Percentiles rank a stretch among this genome's conserved stretches.
Conservation (phyloP, 2,329 filamentous ascomycete species). For the Bipolaris cookei region DNA sequence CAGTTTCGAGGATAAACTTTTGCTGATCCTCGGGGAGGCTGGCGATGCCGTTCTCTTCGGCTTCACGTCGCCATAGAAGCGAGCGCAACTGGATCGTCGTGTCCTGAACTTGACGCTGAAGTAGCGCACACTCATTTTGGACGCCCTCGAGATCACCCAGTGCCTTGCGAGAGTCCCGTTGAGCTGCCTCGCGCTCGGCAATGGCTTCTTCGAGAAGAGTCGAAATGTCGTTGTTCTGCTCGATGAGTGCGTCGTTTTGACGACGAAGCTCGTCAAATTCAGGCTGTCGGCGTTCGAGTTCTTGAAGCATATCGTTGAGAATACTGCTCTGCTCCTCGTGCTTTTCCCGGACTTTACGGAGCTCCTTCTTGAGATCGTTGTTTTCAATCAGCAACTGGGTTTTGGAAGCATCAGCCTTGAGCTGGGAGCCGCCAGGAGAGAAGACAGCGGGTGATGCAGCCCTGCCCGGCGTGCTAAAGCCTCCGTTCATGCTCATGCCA, state of each 20-base stretch:
- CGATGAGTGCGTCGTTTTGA: constrained; percentile 80
- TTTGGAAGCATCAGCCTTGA: constrained; percentile 62
- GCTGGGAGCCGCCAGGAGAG: constrained; percentile 61
- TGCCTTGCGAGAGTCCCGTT: constrained; percentile 78
- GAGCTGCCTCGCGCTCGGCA: constrained; percentile 78
- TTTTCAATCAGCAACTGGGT: constrained; percentile 70
- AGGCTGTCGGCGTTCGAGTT: constrained; percentile 83
- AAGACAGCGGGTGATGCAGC: constrained; percentile 59
- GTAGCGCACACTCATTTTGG: constrained; percentile 72
- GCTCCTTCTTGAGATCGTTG: constrained; percentile 69
- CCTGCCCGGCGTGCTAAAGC: constrained; percentile 58
- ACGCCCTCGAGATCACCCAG: constrained; percentile 72
- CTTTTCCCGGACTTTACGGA: constrained; percentile 75
- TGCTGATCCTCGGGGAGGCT: constrained; percentile 74
- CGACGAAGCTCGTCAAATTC: constrained; percentile 84
- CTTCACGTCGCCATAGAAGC: constrained; percentile 83
- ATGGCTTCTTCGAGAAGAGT: constrained; percentile 81
- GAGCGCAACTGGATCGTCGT: constrained; percentile 89
- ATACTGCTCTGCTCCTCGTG: constrained; percentile 76
- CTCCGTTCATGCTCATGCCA: constrained; percentile 56
- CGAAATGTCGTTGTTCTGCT: constrained; percentile 78
- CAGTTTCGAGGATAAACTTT: constrained; percentile 76
- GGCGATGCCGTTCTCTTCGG: constrained; percentile 78
- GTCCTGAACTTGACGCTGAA: constrained; percentile 87
- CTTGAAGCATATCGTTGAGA: constrained; percentile 83